Evolutionary conservation across 2,329 filamentous ascomycete species (phyloP).

Genomic region (Talaromyces albobiverticillius): DNA sequence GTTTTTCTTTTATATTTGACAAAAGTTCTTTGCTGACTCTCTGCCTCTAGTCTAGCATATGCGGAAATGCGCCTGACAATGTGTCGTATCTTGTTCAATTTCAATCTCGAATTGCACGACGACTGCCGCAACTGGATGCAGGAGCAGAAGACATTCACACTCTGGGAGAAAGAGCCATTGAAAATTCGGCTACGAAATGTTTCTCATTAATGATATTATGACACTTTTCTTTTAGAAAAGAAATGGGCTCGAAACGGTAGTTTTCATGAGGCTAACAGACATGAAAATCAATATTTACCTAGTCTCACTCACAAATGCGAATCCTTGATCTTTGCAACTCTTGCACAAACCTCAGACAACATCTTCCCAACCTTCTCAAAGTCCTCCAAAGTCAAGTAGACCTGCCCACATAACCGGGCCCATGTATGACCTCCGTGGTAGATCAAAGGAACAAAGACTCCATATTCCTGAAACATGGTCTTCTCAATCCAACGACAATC

Average conservation of each 20-base stretch:
- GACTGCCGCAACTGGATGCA: slow-evolving; percentile 1
- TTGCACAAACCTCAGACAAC: slow-evolving; percentile 54
- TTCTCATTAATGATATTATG: not conserved
- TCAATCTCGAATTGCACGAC: slow-evolving; percentile 3
- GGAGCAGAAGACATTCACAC: slow-evolving; percentile 3
- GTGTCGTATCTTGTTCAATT: slow-evolving; percentile 4
- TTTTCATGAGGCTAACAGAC: too few species aligned
- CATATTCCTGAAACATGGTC: slow-evolving; percentile 56
- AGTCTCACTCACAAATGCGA: not conserved
- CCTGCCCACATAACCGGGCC: slow-evolving; percentile 72
- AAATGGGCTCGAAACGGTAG: too few species aligned
- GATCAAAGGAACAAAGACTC: slow-evolving; percentile 68
- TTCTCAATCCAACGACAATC: slow-evolving; percentile 59
- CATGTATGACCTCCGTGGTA: slow-evolving; percentile 63
- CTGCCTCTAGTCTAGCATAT: slow-evolving; percentile 5
- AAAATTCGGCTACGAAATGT: not conserved
- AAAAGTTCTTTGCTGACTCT: not conserved
- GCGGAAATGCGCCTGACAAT: slow-evolving; percentile 5
- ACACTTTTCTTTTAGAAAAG: too few species aligned
- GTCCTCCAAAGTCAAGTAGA: slow-evolving; percentile 75
- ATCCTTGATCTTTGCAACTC: not conserved
- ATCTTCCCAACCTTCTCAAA: slow-evolving; percentile 67
- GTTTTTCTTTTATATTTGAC: too few species aligned
- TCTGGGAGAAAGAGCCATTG: slow-evolving; percentile 6
- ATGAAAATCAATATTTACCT: not conserved